These are phyloP conservation scores for Trichosporon inkin DNA, from an alignment of 1,284 basidiomycete species.

Conservation along the genomic window DNA sequence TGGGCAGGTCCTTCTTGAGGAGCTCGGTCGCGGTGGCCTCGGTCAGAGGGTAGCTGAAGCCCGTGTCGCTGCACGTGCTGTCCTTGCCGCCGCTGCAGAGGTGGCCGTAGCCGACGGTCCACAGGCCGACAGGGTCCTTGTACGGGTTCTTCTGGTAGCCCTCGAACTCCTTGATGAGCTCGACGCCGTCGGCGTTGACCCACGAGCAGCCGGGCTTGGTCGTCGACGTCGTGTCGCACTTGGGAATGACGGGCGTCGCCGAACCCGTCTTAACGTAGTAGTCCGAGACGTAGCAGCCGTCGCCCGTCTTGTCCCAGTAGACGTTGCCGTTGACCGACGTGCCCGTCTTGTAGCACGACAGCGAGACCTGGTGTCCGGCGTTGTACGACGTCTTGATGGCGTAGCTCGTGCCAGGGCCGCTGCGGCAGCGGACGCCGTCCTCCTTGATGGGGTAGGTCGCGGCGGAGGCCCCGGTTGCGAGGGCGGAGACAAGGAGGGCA, in stretches of 20 bases:
- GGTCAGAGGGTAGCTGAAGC: constrained; percentile 12
- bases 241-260: background rate
- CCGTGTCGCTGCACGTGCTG: constrained; percentile 4
- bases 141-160: constrained; percentile 5
- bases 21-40: constrained; percentile 6
- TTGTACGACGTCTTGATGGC: constrained; percentile 2
- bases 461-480: background rate
- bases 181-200: constrained; percentile 12
- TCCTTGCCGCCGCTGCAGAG: constrained; percentile 10
- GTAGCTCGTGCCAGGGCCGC: constrained; percentile 12
- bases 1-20: constrained; percentile 12
- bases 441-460: constrained; percentile 11
- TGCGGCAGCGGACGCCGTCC: constrained; percentile 14
- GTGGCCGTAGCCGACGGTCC: constrained; percentile 21
- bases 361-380: background rate
- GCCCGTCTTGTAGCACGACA: constrained; percentile 17
- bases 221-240: background rate
- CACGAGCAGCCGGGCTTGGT: constrained; percentile 5
- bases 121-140: constrained; percentile 15
- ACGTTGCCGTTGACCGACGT: constrained; percentile 7
- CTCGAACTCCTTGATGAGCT: constrained; percentile 16
- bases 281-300: constrained; percentile 19
- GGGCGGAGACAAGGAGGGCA: background rate
- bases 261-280: constrained; percentile 13
- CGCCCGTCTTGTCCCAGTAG: constrained; percentile 14